A percentile compares a stretch with the other conserved stretches of the same genome.
These are phyloP conservation scores for Neocatenulostroma microsporum DNA, from an alignment of 2,329 filamentous ascomycete species.

Conservation along the genomic window DNA sequence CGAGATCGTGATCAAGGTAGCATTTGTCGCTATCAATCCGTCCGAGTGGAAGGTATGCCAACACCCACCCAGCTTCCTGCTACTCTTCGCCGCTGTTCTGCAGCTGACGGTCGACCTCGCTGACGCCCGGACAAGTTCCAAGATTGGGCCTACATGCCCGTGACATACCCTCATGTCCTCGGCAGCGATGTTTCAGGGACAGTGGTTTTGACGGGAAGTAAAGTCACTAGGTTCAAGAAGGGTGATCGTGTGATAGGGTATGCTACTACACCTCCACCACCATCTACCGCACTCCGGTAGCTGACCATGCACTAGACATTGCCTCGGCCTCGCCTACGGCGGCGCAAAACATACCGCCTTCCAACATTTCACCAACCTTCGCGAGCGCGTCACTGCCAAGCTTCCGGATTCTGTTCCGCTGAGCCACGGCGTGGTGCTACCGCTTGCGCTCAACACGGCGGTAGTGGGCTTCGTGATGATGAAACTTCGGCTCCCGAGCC, in stretches of 20 bases:
- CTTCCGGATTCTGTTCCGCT: constrained; percentile 34
- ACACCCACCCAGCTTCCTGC: neutral
- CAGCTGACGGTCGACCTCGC: no score
- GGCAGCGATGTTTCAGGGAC: constrained; percentile 32
- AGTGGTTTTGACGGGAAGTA: constrained; percentile 27
- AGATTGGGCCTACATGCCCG: neutral
- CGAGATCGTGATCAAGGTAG: constrained; percentile 4
- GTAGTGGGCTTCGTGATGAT: constrained; percentile 29
- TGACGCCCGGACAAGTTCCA: neutral
- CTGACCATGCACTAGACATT: constrained; percentile 1
- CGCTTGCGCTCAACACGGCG: constrained; percentile 39
- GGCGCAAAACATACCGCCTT: constrained; percentile 18
- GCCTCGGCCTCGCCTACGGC: constrained; percentile 1
- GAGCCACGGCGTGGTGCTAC: constrained; percentile 34
- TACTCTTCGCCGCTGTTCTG: no score
- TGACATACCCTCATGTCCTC: constrained; percentile 16
- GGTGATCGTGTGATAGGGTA: constrained; percentile 30
- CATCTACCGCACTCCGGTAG: no score
- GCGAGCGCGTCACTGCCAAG: constrained; percentile 27
- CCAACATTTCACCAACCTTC: constrained; percentile 28
- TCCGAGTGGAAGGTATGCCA: constrained; percentile 4
- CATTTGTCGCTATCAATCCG: constrained; percentile 1
- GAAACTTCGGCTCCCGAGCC: neutral
- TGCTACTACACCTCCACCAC: constrained; percentile 2
- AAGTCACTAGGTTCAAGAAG: constrained; percentile 27